phyloP scores from a whole-genome alignment of 306 rosid species.

The Luffa aegyptiaca region DNA sequence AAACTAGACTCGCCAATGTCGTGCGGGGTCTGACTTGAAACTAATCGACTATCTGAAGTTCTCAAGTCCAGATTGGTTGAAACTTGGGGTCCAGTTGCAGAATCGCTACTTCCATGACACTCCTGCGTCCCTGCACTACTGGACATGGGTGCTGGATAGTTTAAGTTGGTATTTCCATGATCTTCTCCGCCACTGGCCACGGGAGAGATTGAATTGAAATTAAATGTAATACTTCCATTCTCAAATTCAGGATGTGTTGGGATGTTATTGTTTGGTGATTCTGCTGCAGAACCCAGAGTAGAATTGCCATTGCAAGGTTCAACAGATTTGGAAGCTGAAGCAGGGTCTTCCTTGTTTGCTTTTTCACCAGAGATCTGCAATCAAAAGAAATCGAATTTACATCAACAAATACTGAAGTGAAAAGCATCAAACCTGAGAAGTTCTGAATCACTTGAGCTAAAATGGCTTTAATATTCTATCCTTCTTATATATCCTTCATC shows the following conservation, averaged over 20 bases:
- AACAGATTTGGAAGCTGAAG: slow-evolving; percentile 12
- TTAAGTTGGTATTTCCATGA: slow-evolving; percentile 10
- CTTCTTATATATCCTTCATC: neutral
- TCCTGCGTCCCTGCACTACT: neutral
- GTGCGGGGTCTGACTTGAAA: neutral
- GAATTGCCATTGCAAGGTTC: neutral
- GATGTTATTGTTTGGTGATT: slow-evolving; percentile 13
- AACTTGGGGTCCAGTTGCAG: neutral
- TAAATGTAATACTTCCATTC: slow-evolving; percentile 19
- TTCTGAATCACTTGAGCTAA: neutral
- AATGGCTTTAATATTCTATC: neutral
- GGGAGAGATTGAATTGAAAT: slow-evolving; percentile 21
- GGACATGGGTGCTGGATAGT: neutral
- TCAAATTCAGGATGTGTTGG: slow-evolving; percentile 13
- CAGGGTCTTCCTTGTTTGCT: neutral
- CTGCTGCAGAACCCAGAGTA: neutral
- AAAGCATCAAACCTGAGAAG: neutral
- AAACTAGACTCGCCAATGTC: slow-evolving; percentile 35
- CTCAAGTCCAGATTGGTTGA: neutral
- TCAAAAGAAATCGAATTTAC: neutral
- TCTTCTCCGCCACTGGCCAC: slow-evolving; percentile 15
- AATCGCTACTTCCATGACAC: neutral
- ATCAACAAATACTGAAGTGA: neutral
- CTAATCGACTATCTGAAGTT: neutral
- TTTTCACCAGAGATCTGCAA: slow-evolving; percentile 34